phyloP scores from a whole-genome alignment of 768 basidiomycete species.

The Suillus weaverae region DNA sequence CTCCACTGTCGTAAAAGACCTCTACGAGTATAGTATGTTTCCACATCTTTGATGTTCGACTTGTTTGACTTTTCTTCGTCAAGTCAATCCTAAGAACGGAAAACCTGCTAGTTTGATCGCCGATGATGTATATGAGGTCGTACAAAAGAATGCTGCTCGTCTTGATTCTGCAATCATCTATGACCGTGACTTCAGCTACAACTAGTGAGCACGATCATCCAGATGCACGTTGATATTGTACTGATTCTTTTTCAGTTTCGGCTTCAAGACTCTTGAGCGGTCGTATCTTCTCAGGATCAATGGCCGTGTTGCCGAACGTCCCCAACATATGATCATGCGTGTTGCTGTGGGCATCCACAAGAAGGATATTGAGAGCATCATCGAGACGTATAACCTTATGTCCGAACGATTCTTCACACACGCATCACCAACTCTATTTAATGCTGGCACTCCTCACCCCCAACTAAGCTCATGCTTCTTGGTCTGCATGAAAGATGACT shows the following conservation, averaged over 20 bases:
- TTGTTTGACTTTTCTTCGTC: not conserved
- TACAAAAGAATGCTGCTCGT: constrained; percentile 75
- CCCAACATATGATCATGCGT: constrained; percentile 99
- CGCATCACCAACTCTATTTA: constrained; percentile 97
- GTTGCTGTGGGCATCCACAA: constrained; percentile 98
- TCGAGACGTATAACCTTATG: constrained; percentile 96
- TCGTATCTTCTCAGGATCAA: constrained; percentile 95
- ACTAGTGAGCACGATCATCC: constrained; percentile 59
- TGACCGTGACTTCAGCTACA: constrained; percentile 97
- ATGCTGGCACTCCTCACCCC: constrained; percentile 94
- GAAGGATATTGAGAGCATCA: constrained; percentile 77
- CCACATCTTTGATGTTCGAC: not conserved
- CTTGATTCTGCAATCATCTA: constrained; percentile 97
- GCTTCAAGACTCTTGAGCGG: constrained; percentile 99
- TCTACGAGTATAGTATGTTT: constrained; percentile 79
- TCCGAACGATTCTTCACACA: constrained; percentile 98
- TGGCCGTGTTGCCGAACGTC: constrained; percentile 93
- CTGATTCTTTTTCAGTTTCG: constrained; percentile 59
- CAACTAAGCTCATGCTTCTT: constrained; percentile 98
- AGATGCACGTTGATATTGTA: constrained; percentile 3
- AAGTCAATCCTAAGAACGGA: constrained; percentile 95
- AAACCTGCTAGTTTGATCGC: constrained; percentile 89
- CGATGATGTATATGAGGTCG: constrained; percentile 76
- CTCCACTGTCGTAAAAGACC: constrained; percentile 86
- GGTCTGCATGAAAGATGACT: constrained; percentile 97